Evolutionary conservation across 1,284 basidiomycete genomes (phyloP).

Genomic region (Sanghuangporus sanghuang): DNA sequence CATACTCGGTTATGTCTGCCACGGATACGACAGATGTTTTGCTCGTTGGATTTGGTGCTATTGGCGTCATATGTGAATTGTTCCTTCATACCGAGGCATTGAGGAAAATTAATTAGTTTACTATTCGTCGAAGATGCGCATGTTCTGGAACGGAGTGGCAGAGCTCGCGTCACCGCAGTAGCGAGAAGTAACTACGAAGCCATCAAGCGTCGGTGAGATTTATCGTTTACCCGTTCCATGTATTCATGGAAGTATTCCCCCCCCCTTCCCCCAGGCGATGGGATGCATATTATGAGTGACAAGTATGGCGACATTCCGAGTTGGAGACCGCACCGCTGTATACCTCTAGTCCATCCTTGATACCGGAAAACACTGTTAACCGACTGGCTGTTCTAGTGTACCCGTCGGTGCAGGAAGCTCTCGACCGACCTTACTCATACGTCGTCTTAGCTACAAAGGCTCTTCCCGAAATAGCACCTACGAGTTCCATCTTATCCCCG

Average conservation of each 20-base stretch:
- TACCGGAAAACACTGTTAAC: neutral
- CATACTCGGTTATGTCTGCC: neutral
- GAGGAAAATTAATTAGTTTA: neutral
- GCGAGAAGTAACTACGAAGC: slow-evolving; percentile 68
- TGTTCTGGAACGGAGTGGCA: slow-evolving; percentile 56
- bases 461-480: slow-evolving; percentile 62
- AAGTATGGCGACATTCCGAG: slow-evolving; percentile 53
- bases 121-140: slow-evolving; percentile 44
- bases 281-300: slow-evolving; percentile 51
- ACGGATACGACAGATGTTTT: slow-evolving; percentile 39
- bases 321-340: slow-evolving; percentile 63
- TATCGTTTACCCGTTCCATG: neutral
- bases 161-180: slow-evolving; percentile 66
- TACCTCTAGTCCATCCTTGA: slow-evolving; percentile 21
- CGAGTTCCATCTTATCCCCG: slow-evolving; percentile 52
- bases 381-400: slow-evolving; percentile 40
- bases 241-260: neutral
- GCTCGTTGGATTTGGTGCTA: slow-evolving; percentile 52
- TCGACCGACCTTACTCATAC: slow-evolving; percentile 57
- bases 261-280: slow-evolving; percentile 31
- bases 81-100: neutral
- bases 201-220: slow-evolving; percentile 39
- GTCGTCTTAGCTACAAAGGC: slow-evolving; percentile 71
- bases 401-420: slow-evolving; percentile 50
- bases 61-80: slow-evolving; percentile 50